Evolutionary conservation across 805 yeast genomes (phyloP).

Genomic region (Pichia thaimueangensis): DNA sequence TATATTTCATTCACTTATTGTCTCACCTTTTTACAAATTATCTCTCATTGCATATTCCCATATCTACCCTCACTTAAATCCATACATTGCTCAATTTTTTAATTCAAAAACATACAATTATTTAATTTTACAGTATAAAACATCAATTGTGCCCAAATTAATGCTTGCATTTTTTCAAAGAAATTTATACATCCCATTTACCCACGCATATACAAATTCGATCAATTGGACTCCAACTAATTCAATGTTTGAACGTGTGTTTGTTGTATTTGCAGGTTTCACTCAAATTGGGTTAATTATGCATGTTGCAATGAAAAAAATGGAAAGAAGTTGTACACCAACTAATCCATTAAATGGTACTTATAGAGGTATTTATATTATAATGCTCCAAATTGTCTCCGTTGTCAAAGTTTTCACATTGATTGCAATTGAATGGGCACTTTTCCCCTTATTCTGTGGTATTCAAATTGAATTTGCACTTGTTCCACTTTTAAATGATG

Average conservation of each 20-base stretch:
- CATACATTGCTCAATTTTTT: neutral
- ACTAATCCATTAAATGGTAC: slow-evolving; percentile 43
- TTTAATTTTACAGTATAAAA: neutral
- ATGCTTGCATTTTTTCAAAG: slow-evolving; percentile 3
- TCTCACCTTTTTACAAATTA: neutral
- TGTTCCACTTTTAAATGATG: slow-evolving; percentile 44
- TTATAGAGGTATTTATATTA: slow-evolving; percentile 44
- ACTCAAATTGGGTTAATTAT: slow-evolving; percentile 9
- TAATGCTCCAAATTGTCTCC: slow-evolving; percentile 48
- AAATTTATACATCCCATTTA: slow-evolving; percentile 10
- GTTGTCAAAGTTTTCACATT: slow-evolving; percentile 71
- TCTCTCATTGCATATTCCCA: neutral
- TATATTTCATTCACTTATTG: neutral
- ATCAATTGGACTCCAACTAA: slow-evolving; percentile 22
- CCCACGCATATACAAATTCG: slow-evolving; percentile 13
- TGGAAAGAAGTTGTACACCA: slow-evolving; percentile 28
- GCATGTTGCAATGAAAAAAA: slow-evolving; percentile 16
- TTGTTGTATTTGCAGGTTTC: slow-evolving; percentile 20
- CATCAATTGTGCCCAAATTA: slow-evolving; percentile 5
- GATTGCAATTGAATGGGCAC: slow-evolving; percentile 71
- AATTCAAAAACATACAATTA: neutral
- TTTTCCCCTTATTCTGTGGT: slow-evolving; percentile 87
- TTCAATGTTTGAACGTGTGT: slow-evolving; percentile 15
- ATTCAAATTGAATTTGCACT: slow-evolving; percentile 62
- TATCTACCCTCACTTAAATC: neutral